Base-by-base conservation (phyloP, 768 basidiomycete species). In the Serendipita vermifera region DNA sequence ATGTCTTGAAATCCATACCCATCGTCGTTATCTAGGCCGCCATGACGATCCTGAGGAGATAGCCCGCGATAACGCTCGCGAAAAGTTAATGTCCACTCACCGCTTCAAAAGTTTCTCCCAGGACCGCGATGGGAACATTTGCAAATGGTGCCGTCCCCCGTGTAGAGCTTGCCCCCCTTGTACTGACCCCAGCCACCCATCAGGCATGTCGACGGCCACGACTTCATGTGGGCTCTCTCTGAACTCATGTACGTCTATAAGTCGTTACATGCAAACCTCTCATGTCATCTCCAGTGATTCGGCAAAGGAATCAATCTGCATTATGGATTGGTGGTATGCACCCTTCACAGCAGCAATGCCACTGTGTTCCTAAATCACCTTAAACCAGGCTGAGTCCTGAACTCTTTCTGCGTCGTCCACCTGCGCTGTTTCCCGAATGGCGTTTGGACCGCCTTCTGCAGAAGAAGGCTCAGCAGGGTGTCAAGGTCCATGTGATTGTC, bases 201-300 rank as follows among this genome's bases (percentile, higher is more conserved):
- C 54, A 80, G 84, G 83, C 90, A 92, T 65, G 77, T 94, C 43
- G 93, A 94, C 62, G 94, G 94, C 0, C 89, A 96, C 57, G 93
- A 98, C 70, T 98, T 94, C 67, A 87, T 97, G 77, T 97, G 85
- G 78, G 93, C 94, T 0, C 66, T 96, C 33, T 89, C 88, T 1
- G 90, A 94, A 69, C 74, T 93, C 69, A 74, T 51, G 46, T 51
- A 29, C 46, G 46, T 29, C 39, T 41, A 41, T 41, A 41, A 6
- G 26, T 96, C n/a, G 85, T 87, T 43, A 77, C 71, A 29, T 87
- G 88, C 2, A 22, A 24, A 24, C 24, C 7, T 32, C 14, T 29
- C 40, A 24, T 7, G 20, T 17, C 13, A 58, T n/a, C 48, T 48
- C 63, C 15, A 54, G 63, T 33, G 72, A 72, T 36, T 40, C 61